phyloP scores from a whole-genome alignment of 257 asterid species.

The Primulina huaijiensis region DNA sequence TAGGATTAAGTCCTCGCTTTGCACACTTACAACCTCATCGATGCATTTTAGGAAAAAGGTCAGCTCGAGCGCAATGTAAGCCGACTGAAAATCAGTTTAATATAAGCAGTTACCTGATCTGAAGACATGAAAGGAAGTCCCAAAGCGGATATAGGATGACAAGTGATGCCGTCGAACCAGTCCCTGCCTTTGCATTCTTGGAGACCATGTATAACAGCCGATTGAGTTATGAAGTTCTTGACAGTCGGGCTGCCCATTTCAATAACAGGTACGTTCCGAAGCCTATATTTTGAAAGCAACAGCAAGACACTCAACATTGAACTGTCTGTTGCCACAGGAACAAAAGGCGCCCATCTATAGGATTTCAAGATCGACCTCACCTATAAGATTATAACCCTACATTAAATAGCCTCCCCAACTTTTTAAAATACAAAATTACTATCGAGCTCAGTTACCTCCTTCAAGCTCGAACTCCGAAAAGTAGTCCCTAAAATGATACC shows the following conservation, averaged over 20 bases:
- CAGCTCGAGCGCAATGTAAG: not conserved
- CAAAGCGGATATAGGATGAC: slow-evolving; percentile 50
- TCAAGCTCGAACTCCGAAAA: not conserved
- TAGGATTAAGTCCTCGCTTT: slow-evolving; percentile 59
- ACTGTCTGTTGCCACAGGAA: slow-evolving; percentile 69
- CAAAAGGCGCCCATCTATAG: slow-evolving; percentile 79
- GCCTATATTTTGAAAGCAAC: slow-evolving; percentile 80
- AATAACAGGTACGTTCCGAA: slow-evolving; percentile 81
- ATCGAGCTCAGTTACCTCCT: not conserved
- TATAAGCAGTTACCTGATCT: slow-evolving; percentile 41
- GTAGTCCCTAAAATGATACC: not conserved
- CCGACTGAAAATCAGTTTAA: not conserved
- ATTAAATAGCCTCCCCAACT: no score
- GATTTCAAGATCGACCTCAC: slow-evolving; percentile 71
- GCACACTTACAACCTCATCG: slow-evolving; percentile 54
- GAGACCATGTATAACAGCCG: slow-evolving; percentile 80
- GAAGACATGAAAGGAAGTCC: slow-evolving; percentile 87
- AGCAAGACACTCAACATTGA: slow-evolving; percentile 68
- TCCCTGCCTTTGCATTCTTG: slow-evolving; percentile 73
- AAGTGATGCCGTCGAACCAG: slow-evolving; percentile 75
- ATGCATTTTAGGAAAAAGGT: not conserved
- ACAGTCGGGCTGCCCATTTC: slow-evolving; percentile 55
- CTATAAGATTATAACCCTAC: slow-evolving; percentile 31
- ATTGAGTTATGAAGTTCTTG: slow-evolving; percentile 83
- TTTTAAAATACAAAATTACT: not conserved